A percentile compares a stretch with the other conserved stretches of the same genome.
Conservation (phyloP, 495 filamentous ascomycete species). For the Aspergillus coremiiformis region DNA sequence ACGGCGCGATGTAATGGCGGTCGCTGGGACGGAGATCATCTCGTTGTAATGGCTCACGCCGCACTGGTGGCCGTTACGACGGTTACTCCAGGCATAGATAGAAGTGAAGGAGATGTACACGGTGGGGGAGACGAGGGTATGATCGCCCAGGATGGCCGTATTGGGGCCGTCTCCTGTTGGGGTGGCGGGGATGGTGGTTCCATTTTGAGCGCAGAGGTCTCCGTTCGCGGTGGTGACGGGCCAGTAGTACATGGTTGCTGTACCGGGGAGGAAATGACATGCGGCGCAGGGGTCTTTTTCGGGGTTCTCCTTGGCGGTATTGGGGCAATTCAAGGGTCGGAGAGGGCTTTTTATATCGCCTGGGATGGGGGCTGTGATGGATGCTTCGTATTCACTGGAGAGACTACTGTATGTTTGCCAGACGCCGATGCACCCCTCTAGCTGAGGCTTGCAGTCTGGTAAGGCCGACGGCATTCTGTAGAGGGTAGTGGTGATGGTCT, state of each 20-base stretch:
- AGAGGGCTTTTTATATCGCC: constrained; percentile 22
- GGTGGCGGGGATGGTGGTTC: constrained; percentile 16
- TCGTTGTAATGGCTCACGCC: constrained; percentile 15
- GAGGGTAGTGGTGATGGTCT: constrained; percentile 1
- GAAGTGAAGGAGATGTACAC: constrained; percentile 23
- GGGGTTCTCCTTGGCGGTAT: constrained; percentile 6
- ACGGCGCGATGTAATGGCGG: constrained; percentile 13
- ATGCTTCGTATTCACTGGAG: constrained; percentile 5
- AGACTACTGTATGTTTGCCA: constrained; percentile 18
- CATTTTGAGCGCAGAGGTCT: constrained; percentile 20
- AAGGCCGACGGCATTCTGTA: constrained; percentile 11
- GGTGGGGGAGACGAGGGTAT: constrained; percentile 18
- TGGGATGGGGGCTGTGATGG: constrained; percentile 2
- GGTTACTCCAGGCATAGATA: constrained; percentile 22
- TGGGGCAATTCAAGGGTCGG: constrained; percentile 10
- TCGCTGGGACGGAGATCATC: constrained; percentile 14
- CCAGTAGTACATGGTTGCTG: constrained; percentile 27
- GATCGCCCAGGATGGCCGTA: constrained; percentile 19
- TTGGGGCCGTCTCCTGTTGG: constrained; percentile 12
- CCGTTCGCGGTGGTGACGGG: constrained; percentile 17
- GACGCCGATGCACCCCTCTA: constrained; percentile 18
- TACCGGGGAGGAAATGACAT: constrained; percentile 22
- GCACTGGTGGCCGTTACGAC: constrained; percentile 14
- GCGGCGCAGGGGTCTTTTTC: constrained; percentile 16
- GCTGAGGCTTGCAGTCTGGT: constrained; percentile 11